phyloP scores from a whole-genome alignment of 2,329 filamentous ascomycete species.

The Botrytis fragariae region DNA sequence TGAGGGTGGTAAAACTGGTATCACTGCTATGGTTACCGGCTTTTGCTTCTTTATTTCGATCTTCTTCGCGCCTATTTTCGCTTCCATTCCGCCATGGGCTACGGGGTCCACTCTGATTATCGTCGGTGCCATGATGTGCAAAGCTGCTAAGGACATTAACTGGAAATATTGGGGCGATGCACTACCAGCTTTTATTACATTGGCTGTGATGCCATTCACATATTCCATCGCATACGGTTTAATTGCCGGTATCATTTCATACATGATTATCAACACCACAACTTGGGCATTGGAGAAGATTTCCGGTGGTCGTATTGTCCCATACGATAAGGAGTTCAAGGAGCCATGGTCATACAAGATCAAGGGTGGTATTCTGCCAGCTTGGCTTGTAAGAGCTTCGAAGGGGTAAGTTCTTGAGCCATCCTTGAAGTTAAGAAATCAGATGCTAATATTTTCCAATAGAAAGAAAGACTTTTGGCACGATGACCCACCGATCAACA shows the following conservation, averaged over 20 bases:
- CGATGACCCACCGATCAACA: constrained; percentile 19
- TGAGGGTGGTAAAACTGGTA: constrained; percentile 81
- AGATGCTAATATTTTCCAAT: constrained; percentile 40
- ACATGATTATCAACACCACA: constrained; percentile 71
- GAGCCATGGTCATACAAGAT: constrained; percentile 79
- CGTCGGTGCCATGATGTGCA: constrained; percentile 81
- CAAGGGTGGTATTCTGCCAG: constrained; percentile 70
- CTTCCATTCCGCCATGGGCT: constrained; percentile 84
- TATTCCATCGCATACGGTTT: constrained; percentile 86
- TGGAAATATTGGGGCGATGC: constrained; percentile 84
- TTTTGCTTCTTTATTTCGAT: constrained; percentile 82
- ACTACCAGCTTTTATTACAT: constrained; percentile 79
- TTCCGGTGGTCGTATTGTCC: constrained; percentile 67
- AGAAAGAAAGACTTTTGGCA: constrained; percentile 41
- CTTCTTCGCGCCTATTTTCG: constrained; percentile 89
- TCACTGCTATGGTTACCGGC: constrained; percentile 77
- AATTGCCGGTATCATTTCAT: constrained; percentile 74
- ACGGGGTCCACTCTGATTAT: constrained; percentile 83
- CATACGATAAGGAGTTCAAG: constrained; percentile 71
- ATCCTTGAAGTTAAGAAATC: too few species aligned
- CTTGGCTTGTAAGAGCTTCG: constrained; percentile 61
- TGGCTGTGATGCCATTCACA: constrained; percentile 84
- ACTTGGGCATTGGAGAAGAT: constrained; percentile 67
- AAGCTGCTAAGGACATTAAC: constrained; percentile 78
- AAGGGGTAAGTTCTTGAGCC: constrained; percentile 2